Evolutionary conservation across 1,284 basidiomycete genomes (phyloP).

Genomic region (Trichosporon asahii): DNA sequence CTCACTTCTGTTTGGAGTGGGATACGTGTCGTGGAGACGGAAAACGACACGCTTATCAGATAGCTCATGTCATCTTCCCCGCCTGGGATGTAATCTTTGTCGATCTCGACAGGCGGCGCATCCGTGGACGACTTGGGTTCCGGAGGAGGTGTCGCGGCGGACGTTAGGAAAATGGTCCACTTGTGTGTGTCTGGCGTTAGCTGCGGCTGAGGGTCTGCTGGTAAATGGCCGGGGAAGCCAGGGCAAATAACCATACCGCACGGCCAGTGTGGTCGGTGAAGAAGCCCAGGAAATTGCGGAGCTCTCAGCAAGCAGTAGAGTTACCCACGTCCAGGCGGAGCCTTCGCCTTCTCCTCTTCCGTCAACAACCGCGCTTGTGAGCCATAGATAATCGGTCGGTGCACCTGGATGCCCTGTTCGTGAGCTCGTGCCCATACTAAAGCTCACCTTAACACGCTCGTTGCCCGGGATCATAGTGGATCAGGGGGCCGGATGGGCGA

Average conservation of each 20-base stretch:
- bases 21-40: constrained; percentile 95
- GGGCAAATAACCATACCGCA: no score
- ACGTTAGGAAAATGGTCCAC: constrained; percentile 93
- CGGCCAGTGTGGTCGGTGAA: no score
- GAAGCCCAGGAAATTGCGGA: no score
- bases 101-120: constrained; percentile 28
- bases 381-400: constrained; percentile 90
- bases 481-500: not conserved
- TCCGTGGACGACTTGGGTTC: constrained; percentile 35
- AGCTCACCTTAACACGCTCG: constrained; percentile 36
- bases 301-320: no score
- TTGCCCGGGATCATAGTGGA: constrained; percentile 28
- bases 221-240: no score
- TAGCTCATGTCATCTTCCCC: constrained; percentile 82
- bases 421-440: not conserved
- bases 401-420: constrained; percentile 76
- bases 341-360: constrained; percentile 59
- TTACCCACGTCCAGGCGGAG: constrained; percentile 46
- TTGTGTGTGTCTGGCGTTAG: constrained; percentile 80
- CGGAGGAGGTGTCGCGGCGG: constrained; percentile 54
- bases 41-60: constrained; percentile 94
- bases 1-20: constrained; percentile 83
- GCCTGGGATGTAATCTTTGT: constrained; percentile 56
- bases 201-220: not conserved
- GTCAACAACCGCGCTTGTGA: constrained; percentile 85